Evolutionary conservation across 768 basidiomycete genomes (phyloP), one percentile per base, ranked within the genome.

Genomic region (Suillus paluster): DNA sequence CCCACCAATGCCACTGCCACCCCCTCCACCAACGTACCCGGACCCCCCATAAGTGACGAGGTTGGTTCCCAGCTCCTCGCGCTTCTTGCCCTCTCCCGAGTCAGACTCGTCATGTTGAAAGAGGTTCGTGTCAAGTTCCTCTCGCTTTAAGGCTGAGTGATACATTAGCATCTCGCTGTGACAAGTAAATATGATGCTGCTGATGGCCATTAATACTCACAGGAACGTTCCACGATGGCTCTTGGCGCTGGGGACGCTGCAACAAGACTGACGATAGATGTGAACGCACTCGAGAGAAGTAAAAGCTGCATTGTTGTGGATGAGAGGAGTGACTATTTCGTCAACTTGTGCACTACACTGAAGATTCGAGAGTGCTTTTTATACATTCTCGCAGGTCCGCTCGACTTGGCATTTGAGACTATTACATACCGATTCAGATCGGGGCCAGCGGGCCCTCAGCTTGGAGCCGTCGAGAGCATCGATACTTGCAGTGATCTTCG

Each of bases 231-330:
- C 4, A 19, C 23, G 36, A 17, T 25, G 3, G 53, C 53, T 54
- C 9, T 21, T 25, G 23, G 53, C 23, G 34, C 25, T 21, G 52
- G 58, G n/a, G 53, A 59, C 5, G 58, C 52, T 36, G 34, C 10
- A 36, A 56, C 12, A 23, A n/a, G n/a, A n/a, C n/a, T n/a, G n/a
- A n/a, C n/a, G n/a, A n/a, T n/a, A n/a, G n/a, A n/a, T n/a, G n/a
- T 2, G 14, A 59, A 34, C 14, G 52, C 34, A 15, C 58, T 8
- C 14, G 57, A 25, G 21, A 59, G 12, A 36, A 59, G 12, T 36
- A 21, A 23, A 36, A 54, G 58, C 14, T 59, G 49, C 58, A 59
- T 56, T 11, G 36, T 33, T 54, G n/a, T 15, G 11, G 21, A 30
- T 8, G n/a, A 59, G 30, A 30, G n/a, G 12, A 15, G 36, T 2